Conservation (phyloP, 2,329 filamentous ascomycete species). For the Penicillium sp. region DNA sequence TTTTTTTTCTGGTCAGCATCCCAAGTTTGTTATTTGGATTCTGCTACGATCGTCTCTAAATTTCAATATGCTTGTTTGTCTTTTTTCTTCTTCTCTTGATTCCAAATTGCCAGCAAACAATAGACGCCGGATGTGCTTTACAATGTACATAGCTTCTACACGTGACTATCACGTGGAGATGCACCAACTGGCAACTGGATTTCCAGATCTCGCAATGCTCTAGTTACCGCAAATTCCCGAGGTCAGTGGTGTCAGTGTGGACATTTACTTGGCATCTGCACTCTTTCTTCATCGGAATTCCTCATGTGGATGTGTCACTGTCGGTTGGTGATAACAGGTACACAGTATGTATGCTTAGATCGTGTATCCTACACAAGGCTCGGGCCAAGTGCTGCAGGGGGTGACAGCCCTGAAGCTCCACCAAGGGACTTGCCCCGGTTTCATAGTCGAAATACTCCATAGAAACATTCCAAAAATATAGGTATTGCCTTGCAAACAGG, state of each 20-base stretch:
- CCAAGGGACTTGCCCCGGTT: slow-evolving; percentile 6
- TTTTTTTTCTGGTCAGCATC: background rate
- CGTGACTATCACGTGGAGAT: background rate
- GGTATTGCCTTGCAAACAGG: background rate
- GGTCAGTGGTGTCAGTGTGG: background rate
- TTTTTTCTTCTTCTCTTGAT: too few relatives aligned
- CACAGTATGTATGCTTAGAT: background rate
- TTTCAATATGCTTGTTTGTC: too few relatives aligned
- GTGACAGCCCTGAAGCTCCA: slow-evolving; percentile 3
- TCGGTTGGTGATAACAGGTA: background rate
- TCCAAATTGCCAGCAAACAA: background rate
- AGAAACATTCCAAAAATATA: too few relatives aligned
- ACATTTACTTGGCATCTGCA: background rate
- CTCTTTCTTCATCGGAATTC: background rate
- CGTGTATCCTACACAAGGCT: background rate
- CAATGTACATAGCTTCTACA: background rate
- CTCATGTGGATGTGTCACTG: background rate
- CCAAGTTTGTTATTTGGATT: background rate
- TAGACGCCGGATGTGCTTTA: background rate
- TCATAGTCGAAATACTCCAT: slow-evolving; percentile 4
- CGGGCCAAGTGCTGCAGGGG: slow-evolving; percentile 10
- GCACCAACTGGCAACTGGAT: too few relatives aligned
- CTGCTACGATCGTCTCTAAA: too few relatives aligned
- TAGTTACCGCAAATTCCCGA: background rate
- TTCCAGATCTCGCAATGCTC: too few relatives aligned